Evolutionary conservation across 805 yeast species (phyloP), one percentile per base, ranked within the genome.

Genomic region (Helenozyma rhizophorensis): DNA sequence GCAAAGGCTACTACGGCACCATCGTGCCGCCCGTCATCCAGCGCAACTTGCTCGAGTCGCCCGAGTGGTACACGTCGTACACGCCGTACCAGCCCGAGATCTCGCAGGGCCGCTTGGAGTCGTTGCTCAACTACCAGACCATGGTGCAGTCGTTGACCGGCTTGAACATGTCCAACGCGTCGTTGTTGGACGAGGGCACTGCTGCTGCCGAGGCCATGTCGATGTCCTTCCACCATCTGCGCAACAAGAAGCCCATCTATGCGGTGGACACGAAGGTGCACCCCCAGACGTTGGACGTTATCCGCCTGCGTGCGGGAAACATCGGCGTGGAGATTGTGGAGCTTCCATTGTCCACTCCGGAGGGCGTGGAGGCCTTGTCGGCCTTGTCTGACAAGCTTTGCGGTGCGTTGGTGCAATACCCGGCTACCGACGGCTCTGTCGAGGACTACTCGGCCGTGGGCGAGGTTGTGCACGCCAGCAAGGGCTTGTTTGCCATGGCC

Each of bases 41-140:
- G 66, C 78, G 98, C 56, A 93, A 93, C 52, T 61, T 93, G 37
- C 66, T 93, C 36, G 98, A 93, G 60, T 78, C 82, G 40, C 98
- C 98, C 5, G 96, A 88, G 55, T 93, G 98, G 98, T 93, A 93
- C 69, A 93, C 98, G 14, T 87, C 97, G 1, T 93, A 93, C 58
- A 93, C 98, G 15, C 98, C 98, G 22, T 93, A 93, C 60, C 98
- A 93, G 65, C 96, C 98, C 1, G 98, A 93, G 59, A 89, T 93
- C 37, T 83, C 96, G 1, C 98, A 93, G 62, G 98, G 98, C 34
- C 78, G 98, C 50, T 72, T 93, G 49, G 96, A 90, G 63, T 78
- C 93, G 14, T 67, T 93, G 42, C 67, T 93, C 42, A 93, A 93
- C 61, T 93, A 75, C 65, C 98, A 93, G 65, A 93, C 98, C n/a